Conservation (phyloP, 192 early-diverging fungal genomes). For the Backusella tarrabulga region DNA sequence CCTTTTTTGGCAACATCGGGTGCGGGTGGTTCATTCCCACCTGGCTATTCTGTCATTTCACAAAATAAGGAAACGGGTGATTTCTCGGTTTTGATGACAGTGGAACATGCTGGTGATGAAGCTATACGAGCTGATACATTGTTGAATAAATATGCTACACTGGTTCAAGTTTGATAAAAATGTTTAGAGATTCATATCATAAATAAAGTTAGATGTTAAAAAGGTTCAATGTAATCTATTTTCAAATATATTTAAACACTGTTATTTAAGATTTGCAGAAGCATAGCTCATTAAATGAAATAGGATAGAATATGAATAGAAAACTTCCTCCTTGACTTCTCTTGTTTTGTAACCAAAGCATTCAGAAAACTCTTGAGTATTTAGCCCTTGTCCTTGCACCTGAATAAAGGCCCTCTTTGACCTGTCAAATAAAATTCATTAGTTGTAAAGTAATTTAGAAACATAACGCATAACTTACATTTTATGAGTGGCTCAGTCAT, state of each 20-base stretch:
- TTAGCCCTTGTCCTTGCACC: neutral
- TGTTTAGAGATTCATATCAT: neutral
- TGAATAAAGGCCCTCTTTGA: neutral
- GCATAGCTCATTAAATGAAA: too few relatives aligned
- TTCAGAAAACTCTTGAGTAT: neutral
- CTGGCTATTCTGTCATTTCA: conserved; percentile 33
- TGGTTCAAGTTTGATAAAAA: neutral
- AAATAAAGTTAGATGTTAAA: too few relatives aligned
- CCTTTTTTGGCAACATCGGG: conserved; percentile 29
- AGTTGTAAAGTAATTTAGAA: neutral
- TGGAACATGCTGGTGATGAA: conserved; percentile 16
- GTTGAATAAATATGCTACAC: neutral
- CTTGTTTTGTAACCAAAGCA: too few relatives aligned
- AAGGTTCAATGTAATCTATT: too few relatives aligned
- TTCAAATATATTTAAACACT: too few relatives aligned
- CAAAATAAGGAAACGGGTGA: conserved; percentile 35
- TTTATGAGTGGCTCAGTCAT: too few relatives aligned
- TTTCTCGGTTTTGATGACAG: conserved; percentile 27
- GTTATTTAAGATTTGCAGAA: too few relatives aligned
- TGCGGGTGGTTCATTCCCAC: conserved; percentile 25
- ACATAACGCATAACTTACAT: neutral
- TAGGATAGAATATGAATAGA: too few relatives aligned
- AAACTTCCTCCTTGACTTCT: too few relatives aligned
- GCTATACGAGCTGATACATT: neutral
- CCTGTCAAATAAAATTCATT: neutral